Conservation (phyloP, 306 rosid genomes). For the Inga leiocalycina region DNA sequence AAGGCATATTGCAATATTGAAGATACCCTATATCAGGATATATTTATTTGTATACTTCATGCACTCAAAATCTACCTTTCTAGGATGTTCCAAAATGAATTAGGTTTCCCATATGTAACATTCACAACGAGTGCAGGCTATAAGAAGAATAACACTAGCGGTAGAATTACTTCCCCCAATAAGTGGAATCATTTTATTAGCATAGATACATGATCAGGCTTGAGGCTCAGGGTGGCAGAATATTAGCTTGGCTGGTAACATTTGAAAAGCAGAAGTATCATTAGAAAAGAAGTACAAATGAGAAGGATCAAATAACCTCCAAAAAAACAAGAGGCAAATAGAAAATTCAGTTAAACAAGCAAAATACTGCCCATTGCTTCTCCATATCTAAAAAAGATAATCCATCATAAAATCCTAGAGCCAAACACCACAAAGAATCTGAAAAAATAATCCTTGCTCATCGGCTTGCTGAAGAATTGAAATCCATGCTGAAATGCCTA, state of each 20-base stretch:
- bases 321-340: not conserved
- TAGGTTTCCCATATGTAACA: not conserved
- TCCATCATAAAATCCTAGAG: not conserved
- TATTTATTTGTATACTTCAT: conserved; percentile 9
- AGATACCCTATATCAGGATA: not conserved
- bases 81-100: not conserved
- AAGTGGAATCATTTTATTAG: not conserved
- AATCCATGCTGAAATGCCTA: not conserved
- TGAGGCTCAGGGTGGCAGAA: not conserved
- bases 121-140: not conserved
- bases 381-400: not conserved
- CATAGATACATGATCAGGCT: not conserved
- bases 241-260: not conserved
- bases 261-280: too few relatives aligned
- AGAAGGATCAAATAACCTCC: not conserved
- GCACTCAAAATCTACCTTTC: conserved; percentile 13
- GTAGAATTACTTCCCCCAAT: not conserved
- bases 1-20: not conserved
- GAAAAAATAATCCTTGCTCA: not conserved
- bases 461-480: not conserved
- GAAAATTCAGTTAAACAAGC: not conserved
- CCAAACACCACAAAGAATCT: not conserved
- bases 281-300: not conserved
- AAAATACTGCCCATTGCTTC: not conserved
- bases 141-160: not conserved